Conservation (phyloP, 2,329 filamentous ascomycete genomes). For the Hymenoscyphus repandus region DNA sequence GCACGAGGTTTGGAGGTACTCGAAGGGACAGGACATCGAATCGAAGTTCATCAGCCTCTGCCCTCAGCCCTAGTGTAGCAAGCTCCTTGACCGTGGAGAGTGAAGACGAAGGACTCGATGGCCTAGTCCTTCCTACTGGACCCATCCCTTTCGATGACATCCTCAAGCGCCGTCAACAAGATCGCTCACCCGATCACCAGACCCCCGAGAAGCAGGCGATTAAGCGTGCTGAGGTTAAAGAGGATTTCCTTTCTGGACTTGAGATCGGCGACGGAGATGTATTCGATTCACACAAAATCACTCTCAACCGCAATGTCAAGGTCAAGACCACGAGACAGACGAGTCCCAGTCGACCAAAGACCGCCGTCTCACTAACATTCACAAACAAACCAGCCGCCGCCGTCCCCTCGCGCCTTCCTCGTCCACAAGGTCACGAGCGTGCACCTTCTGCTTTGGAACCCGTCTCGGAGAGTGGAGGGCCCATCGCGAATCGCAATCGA, state of each 20-base stretch:
- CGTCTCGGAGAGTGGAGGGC: conserved; percentile 82
- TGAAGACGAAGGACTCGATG: conserved; percentile 87
- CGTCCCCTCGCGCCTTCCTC: conserved; percentile 66
- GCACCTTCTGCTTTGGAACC: conserved; percentile 78
- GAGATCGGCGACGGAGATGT: conserved; percentile 81
- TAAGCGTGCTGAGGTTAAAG: conserved; percentile 36
- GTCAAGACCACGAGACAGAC: conserved; percentile 66
- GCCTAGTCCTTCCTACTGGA: conserved; percentile 78
- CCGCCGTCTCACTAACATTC: conserved; percentile 84
- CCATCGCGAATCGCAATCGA: conserved; percentile 54
- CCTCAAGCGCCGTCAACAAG: conserved; percentile 64
- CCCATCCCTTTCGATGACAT: conserved; percentile 79
- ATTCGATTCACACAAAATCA: conserved; percentile 75
- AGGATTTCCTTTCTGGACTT: conserved; percentile 81
- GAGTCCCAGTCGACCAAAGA: conserved; percentile 66
- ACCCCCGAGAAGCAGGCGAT: conserved; percentile 34
- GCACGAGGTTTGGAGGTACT: conserved; percentile 84
- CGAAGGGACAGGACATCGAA: conserved; percentile 72
- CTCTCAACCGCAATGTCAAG: conserved; percentile 86
- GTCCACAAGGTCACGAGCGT: conserved; percentile 66
- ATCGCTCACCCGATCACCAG: conserved; percentile 49
- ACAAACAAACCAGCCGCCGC: conserved; percentile 65
- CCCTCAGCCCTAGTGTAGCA: conserved; percentile 85
- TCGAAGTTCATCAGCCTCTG: conserved; percentile 81
- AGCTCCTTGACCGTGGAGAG: conserved; percentile 90